Evolutionary conservation across 768 basidiomycete species (phyloP).

Genomic region (Panaeolus papilionaceus): DNA sequence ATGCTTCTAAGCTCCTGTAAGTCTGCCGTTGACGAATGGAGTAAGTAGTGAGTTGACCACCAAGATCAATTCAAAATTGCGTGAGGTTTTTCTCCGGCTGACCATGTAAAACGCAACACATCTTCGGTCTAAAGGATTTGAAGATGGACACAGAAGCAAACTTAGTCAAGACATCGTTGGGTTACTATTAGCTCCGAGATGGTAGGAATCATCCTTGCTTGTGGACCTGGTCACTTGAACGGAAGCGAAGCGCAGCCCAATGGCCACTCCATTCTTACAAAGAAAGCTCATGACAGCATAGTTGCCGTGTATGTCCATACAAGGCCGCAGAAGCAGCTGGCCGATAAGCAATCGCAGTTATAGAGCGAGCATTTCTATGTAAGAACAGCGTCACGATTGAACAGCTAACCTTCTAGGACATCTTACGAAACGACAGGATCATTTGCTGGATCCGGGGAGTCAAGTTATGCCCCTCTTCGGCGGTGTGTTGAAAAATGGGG

Average conservation of each 20-base stretch:
- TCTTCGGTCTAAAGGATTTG: slow-evolving; percentile 4
- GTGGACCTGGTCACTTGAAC: slow-evolving; percentile 11
- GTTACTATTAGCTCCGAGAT: slow-evolving; percentile 10
- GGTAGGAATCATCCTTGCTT: slow-evolving; percentile 9
- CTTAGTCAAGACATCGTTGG: background rate
- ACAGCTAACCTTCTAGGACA: slow-evolving; percentile 1
- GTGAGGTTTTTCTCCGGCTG: slow-evolving; percentile 8
- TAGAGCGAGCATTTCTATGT: slow-evolving; percentile 10
- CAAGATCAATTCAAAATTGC: slow-evolving; percentile 1
- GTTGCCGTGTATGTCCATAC: slow-evolving; percentile 8
- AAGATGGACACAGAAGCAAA: background rate
- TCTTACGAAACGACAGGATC: slow-evolving; percentile 7
- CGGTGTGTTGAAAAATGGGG: slow-evolving; percentile 1
- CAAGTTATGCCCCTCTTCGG: background rate
- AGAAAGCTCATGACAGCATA: slow-evolving; percentile 10
- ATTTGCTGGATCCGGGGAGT: background rate
- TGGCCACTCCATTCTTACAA: slow-evolving; percentile 11
- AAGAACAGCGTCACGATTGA: slow-evolving; percentile 1
- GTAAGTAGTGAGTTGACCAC: background rate
- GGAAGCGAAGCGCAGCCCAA: slow-evolving; percentile 13
- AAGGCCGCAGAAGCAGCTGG: slow-evolving; percentile 6
- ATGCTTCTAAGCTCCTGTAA: slow-evolving; percentile 9
- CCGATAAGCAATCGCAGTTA: slow-evolving; percentile 13
- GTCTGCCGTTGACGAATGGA: slow-evolving; percentile 5
- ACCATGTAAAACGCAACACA: slow-evolving; percentile 5